A percentile compares a stretch with the other conserved stretches of the same genome.
phyloP scores from a whole-genome alignment of 768 basidiomycete genomes.

The Amanita inopinata region DNA sequence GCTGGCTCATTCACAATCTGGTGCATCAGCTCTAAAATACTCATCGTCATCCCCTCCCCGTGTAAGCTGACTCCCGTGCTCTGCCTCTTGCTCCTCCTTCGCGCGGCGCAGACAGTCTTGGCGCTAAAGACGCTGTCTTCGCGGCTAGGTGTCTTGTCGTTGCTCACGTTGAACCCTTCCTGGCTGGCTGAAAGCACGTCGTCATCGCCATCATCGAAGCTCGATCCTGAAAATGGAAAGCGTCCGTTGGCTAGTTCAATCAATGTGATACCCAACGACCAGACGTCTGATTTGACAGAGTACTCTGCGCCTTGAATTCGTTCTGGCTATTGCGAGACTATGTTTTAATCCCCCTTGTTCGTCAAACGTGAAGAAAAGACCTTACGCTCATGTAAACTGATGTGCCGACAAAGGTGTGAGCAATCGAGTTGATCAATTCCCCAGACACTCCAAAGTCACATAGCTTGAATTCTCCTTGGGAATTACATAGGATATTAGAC shows the following conservation, averaged over 20 bases:
- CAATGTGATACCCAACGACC: conserved; percentile 95
- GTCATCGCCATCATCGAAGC: conserved; percentile 59
- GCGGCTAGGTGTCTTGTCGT: conserved; percentile 45
- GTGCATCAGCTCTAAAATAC: conserved; percentile 90
- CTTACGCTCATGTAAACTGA: conserved; percentile 98
- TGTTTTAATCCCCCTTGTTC: conserved; percentile 4
- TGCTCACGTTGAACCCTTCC: background rate
- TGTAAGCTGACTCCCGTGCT: conserved; percentile 88
- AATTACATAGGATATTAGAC: conserved; percentile 94
- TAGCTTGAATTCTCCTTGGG: conserved; percentile 93
- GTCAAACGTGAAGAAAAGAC: background rate
- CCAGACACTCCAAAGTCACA: conserved; percentile 99
- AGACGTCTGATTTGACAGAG: conserved; percentile 98
- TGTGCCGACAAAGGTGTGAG: conserved; percentile 98
- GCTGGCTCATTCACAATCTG: conserved; percentile 99
- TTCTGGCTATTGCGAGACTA: conserved; percentile 60
- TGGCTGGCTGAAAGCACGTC: background rate
- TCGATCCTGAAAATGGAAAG: conserved; percentile 91
- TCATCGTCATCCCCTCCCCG: conserved; percentile 96
- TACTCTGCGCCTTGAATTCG: conserved; percentile 98
- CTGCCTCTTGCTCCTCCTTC: conserved; percentile 61
- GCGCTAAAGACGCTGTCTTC: conserved; percentile 11
- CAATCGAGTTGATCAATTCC: conserved; percentile 97
- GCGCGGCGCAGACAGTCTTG: conserved; percentile 33
- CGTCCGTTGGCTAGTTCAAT: conserved; percentile 95